phyloP scores from a whole-genome alignment of 1,284 basidiomycete genomes.

The Trichosporon faecale region DNA sequence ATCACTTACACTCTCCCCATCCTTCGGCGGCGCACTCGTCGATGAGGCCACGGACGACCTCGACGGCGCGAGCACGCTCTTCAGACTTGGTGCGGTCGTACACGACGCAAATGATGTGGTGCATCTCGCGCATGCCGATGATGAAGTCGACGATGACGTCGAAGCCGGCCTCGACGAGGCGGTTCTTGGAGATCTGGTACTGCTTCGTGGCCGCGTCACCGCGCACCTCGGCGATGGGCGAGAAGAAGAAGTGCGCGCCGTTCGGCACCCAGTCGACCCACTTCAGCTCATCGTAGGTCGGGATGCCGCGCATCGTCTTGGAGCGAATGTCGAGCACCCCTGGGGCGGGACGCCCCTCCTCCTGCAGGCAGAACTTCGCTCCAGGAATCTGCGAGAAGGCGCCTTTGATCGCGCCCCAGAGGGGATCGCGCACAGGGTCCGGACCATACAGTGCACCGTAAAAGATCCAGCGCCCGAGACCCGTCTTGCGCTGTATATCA shows the following conservation, averaged over 20 bases:
- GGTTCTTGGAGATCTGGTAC: slow-evolving; percentile 15
- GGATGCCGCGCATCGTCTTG: slow-evolving; percentile 16
- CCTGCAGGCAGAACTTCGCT: slow-evolving; percentile 17
- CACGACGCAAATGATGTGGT: slow-evolving; percentile 24
- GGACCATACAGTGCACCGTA: slow-evolving; percentile 19
- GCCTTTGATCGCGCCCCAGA: slow-evolving; percentile 14
- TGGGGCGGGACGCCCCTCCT: slow-evolving; percentile 10
- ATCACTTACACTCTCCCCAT: slow-evolving; percentile 29
- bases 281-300: slow-evolving; percentile 19
- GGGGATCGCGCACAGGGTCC: slow-evolving; percentile 12
- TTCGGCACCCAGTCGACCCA: slow-evolving; percentile 19
- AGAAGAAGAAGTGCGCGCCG: slow-evolving; percentile 21
- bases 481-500: slow-evolving; percentile 9
- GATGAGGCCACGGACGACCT: slow-evolving; percentile 27
- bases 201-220: slow-evolving; percentile 11
- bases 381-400: slow-evolving; percentile 12
- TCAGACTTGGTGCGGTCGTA: slow-evolving; percentile 34
- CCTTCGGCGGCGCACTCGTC: slow-evolving; percentile 31
- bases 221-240: slow-evolving; percentile 16
- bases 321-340: slow-evolving; percentile 16
- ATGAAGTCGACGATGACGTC: slow-evolving; percentile 19
- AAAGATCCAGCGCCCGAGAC: slow-evolving; percentile 14
- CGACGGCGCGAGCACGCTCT: slow-evolving; percentile 26
- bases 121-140: slow-evolving; percentile 20
- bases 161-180: slow-evolving; percentile 11